Percentiles rank a stretch among this genome's conserved stretches.
Evolutionary conservation across 306 rosid genomes (phyloP).

Genomic region (Rosa lucieae): DNA sequence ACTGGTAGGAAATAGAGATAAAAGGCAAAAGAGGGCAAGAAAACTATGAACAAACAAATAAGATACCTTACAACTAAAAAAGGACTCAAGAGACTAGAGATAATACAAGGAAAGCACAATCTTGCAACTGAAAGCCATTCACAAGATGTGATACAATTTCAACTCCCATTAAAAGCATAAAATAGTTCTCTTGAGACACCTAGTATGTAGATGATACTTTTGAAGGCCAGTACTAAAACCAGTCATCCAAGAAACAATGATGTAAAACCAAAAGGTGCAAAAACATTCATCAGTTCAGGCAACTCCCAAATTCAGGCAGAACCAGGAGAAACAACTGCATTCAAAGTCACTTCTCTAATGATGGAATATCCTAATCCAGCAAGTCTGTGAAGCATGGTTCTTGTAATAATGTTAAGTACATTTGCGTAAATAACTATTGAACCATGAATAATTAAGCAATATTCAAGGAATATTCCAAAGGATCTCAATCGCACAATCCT

Average conservation of each 20-base stretch:
- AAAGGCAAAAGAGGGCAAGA: neutral
- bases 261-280: neutral
- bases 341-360: neutral
- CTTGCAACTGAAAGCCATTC: neutral
- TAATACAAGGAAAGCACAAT: neutral
- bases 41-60: neutral
- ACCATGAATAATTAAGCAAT: neutral
- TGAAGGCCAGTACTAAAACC: neutral
- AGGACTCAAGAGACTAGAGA: neutral
- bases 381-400: neutral
- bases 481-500: neutral
- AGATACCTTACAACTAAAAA: neutral
- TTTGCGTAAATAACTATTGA: too few species aligned
- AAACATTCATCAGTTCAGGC: neutral
- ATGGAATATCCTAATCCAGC: neutral
- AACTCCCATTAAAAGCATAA: conserved; percentile 1
- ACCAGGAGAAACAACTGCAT: neutral
- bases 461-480: neutral
- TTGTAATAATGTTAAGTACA: too few species aligned
- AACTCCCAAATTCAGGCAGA: neutral
- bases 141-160: neutral
- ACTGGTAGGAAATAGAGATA: neutral
- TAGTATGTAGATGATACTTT: neutral
- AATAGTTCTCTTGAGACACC: neutral
- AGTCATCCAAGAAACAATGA: neutral